phyloP scores from a whole-genome alignment of 805 yeast species.

The Wickerhamiella sorbophila region DNA sequence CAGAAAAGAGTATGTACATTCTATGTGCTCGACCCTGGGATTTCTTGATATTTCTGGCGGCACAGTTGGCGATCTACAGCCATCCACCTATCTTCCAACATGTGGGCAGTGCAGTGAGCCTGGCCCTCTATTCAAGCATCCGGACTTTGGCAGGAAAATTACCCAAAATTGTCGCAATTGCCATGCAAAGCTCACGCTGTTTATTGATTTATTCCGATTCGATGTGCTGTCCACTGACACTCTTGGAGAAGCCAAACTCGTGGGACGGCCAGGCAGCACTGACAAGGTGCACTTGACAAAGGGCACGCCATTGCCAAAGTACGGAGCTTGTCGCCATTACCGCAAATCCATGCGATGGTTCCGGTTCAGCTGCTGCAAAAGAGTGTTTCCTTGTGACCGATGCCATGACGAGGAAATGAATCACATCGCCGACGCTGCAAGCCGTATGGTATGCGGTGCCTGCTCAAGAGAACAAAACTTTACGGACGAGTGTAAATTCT shows the following conservation, averaged over 20 bases:
- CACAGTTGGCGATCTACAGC: conserved; percentile 24
- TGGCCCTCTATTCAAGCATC: conserved; percentile 21
- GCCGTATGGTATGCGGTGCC: conserved; percentile 30
- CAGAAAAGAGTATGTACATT: conserved; percentile 27
- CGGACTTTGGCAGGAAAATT: conserved; percentile 24
- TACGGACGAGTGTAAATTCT: conserved; percentile 23
- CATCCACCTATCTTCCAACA: conserved; percentile 25
- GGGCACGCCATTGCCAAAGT: conserved; percentile 28
- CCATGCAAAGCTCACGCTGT: conserved; percentile 24
- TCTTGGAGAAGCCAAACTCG: conserved; percentile 12
- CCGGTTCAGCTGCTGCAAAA: conserved; percentile 30
- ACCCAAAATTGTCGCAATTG: conserved; percentile 26
- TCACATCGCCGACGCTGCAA: conserved; percentile 27
- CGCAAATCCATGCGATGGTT: conserved; percentile 31
- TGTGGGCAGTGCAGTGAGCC: conserved; percentile 25
- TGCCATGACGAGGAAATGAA: conserved; percentile 28
- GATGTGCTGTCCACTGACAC: conserved; percentile 22
- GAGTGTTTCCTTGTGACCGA: conserved; percentile 30
- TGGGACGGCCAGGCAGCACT: conserved; percentile 12
- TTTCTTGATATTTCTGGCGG: conserved; percentile 29
- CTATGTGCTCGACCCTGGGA: conserved; percentile 22
- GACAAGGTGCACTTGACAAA: conserved; percentile 23
- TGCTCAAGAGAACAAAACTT: conserved; percentile 31
- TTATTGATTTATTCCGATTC: conserved; percentile 24
- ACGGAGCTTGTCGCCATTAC: conserved; percentile 30